Evolutionary conservation across 345 rosid genomes (phyloP).

Genomic region (Salix udensis): DNA sequence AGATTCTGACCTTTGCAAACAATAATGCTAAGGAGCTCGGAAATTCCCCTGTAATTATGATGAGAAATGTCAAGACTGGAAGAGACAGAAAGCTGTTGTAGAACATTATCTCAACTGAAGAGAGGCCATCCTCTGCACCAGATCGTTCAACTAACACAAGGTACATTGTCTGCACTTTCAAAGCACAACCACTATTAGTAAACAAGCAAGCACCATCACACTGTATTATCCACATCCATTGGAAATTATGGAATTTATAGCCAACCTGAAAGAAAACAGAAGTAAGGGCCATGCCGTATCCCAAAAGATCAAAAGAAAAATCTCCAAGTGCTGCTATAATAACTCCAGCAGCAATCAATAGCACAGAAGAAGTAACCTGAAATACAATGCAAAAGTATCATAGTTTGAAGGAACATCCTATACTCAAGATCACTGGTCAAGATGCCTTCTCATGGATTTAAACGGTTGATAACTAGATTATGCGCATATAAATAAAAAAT

Average conservation of each 20-base stretch:
- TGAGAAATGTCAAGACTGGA: conserved; percentile 75
- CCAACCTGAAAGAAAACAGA: conserved; percentile 89
- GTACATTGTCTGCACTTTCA: conserved; percentile 82
- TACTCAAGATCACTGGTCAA: background rate
- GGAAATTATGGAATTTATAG: conserved; percentile 6
- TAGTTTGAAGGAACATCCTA: background rate
- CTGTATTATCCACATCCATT: background rate
- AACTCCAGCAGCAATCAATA: conserved; percentile 80
- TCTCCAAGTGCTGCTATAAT: conserved; percentile 90
- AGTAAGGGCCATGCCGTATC: conserved; percentile 84
- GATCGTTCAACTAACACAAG: conserved; percentile 93
- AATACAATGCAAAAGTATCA: conserved; percentile 20
- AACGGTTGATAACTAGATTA: background rate
- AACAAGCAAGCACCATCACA: conserved; percentile 6
- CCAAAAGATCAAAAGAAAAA: conserved; percentile 84
- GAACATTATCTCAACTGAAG: conserved; percentile 89
- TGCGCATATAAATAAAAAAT: background rate
- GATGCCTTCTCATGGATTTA: conserved; percentile 2
- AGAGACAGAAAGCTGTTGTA: conserved; percentile 91
- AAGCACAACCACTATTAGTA: conserved; percentile 9
- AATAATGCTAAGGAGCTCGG: conserved; percentile 68
- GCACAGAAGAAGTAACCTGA: conserved; percentile 85
- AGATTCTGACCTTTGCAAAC: conserved; percentile 73
- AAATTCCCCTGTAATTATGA: conserved; percentile 78
- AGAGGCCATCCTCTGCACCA: conserved; percentile 94